Evolutionary conservation across 2,329 filamentous ascomycete species (phyloP).

Genomic region (Pseudogymnoascus sp.): DNA sequence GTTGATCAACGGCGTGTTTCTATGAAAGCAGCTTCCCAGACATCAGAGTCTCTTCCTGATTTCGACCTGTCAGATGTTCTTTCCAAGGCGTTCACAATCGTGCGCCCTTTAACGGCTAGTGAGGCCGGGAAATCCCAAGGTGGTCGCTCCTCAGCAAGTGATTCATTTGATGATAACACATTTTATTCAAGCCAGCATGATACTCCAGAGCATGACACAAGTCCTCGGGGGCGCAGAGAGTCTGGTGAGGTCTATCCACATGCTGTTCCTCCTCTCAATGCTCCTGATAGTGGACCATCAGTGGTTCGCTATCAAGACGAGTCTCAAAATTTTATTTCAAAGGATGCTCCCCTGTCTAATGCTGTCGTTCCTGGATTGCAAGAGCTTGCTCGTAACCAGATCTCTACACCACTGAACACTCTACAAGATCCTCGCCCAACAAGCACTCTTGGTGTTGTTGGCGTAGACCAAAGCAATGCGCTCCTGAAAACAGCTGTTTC

Average conservation of each 20-base stretch:
- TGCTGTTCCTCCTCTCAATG: conserved; percentile 20
- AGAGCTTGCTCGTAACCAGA: conserved; percentile 4
- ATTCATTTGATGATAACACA: conserved; percentile 86
- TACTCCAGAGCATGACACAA: conserved; percentile 51
- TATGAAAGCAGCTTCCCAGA: conserved; percentile 35
- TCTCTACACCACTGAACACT: neutral
- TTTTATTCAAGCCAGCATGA: conserved; percentile 94
- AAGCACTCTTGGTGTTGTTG: neutral
- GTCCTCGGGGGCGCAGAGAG: conserved; percentile 25
- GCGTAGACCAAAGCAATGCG: conserved; percentile 1
- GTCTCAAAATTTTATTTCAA: conserved; percentile 22
- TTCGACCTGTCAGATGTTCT: conserved; percentile 67
- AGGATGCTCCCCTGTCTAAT: conserved; percentile 25
- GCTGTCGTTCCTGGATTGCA: conserved; percentile 14
- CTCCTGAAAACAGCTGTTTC: neutral
- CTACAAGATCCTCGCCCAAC: neutral
- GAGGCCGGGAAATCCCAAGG: conserved; percentile 46
- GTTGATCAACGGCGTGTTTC: conserved; percentile 51
- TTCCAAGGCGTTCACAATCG: conserved; percentile 59
- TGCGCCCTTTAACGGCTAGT: conserved; percentile 52
- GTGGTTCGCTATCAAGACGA: conserved; percentile 17
- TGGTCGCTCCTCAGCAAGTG: conserved; percentile 57
- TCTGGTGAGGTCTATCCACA: conserved; percentile 20
- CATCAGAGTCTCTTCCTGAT: conserved; percentile 47
- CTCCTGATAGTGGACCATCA: neutral